Conservation (phyloP, 2,329 filamentous ascomycete genomes). For the Calycina herbarum region DNA sequence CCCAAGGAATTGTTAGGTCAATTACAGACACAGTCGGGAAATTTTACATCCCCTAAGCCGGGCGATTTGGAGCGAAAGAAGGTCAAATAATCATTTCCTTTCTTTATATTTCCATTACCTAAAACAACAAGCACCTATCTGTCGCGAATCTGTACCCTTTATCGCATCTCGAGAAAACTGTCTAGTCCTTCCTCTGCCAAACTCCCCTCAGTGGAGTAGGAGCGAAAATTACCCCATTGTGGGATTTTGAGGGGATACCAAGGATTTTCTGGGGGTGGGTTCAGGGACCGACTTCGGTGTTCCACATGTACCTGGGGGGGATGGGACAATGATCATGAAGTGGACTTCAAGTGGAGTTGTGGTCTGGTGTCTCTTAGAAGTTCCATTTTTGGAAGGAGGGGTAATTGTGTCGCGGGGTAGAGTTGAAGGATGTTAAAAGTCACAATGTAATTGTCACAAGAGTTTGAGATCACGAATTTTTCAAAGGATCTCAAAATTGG, state of each 20-base stretch:
- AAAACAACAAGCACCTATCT: background rate
- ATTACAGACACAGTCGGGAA: too few species aligned
- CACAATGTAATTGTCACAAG: too few species aligned
- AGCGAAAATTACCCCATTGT: constrained; percentile 1
- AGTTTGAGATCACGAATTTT: background rate
- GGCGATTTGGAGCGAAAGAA: too few species aligned
- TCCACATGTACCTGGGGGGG: background rate
- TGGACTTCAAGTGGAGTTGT: background rate
- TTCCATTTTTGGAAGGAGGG: background rate
- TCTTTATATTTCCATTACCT: too few species aligned
- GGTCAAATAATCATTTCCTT: too few species aligned
- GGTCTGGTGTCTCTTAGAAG: background rate
- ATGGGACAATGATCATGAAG: background rate
- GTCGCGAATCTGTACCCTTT: background rate
- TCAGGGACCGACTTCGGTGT: background rate
- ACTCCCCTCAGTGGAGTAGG: background rate
- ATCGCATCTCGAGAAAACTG: background rate
- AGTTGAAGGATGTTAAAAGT: background rate
- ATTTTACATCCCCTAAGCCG: too few species aligned
- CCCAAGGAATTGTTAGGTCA: too few species aligned
- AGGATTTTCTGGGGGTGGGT: constrained; percentile 1
- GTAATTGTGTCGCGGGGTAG: background rate
- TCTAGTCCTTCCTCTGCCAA: background rate
- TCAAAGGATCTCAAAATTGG: background rate
- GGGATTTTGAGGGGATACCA: background rate